Evolutionary conservation across 768 basidiomycete species (phyloP).

Genomic region (Mycena belliarum): DNA sequence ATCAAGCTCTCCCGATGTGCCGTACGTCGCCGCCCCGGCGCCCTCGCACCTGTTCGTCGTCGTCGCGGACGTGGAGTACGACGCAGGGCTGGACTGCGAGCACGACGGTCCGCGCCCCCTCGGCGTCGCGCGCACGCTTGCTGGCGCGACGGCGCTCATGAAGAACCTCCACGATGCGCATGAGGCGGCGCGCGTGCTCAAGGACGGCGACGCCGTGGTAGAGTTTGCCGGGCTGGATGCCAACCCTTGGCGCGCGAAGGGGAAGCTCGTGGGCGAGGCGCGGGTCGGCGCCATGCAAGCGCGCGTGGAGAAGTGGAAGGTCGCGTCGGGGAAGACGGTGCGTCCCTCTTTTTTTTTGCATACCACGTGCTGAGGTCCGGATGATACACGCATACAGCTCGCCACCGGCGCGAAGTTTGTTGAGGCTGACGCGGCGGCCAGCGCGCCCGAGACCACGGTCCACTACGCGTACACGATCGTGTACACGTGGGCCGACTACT

Average conservation of each 20-base stretch:
- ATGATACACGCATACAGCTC: background rate
- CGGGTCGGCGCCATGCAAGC: background rate
- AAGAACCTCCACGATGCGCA: background rate
- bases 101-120: constrained; percentile 7
- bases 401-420: background rate
- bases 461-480: constrained; percentile 11
- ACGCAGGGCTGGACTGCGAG: background rate
- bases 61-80: background rate
- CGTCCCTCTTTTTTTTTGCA: background rate
- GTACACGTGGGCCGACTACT: background rate
- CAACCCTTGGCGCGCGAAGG: background rate
- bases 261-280: constrained; percentile 6
- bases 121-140: constrained; percentile 6
- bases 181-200: constrained; percentile 2
- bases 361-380: background rate
- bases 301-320: constrained; percentile 17
- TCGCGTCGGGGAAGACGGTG: constrained; percentile 7
- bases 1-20: background rate
- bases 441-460: background rate
- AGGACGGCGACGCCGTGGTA: background rate
- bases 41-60: constrained; percentile 5
- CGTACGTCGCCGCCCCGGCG: background rate
- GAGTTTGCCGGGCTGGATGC: constrained; percentile 4
- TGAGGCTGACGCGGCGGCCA: background rate
- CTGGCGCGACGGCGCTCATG: background rate